Evolutionary conservation across 768 basidiomycete genomes (phyloP).

Genomic region (Kwoniella sp.): DNA sequence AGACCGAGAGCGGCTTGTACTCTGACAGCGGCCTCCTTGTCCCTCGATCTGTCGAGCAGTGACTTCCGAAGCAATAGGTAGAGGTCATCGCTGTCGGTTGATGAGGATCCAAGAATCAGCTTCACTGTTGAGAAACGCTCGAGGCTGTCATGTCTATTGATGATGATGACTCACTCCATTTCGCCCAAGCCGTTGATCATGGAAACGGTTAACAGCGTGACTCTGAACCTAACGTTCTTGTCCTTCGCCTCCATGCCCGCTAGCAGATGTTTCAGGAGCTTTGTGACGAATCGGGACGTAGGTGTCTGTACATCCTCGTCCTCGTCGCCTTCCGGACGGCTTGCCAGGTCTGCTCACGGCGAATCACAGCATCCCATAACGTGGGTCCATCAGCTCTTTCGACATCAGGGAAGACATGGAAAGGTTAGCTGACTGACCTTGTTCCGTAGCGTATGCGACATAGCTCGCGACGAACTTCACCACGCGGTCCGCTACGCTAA

Average conservation of each 20-base stretch:
- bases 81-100: conserved; percentile 68
- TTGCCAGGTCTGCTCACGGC: conserved; percentile 53
- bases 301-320: conserved; percentile 67
- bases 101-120: neutral
- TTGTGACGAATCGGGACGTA: conserved; percentile 68
- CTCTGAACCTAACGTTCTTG: conserved; percentile 80
- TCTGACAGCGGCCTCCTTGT: conserved; percentile 77
- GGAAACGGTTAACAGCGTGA: conserved; percentile 73
- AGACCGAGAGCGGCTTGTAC: conserved; percentile 79
- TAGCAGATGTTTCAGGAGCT: conserved; percentile 71
- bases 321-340: conserved; percentile 59
- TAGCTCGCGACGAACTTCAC: conserved; percentile 83
- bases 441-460: conserved; percentile 72
- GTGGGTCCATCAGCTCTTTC: neutral
- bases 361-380: too few species aligned
- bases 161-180: conserved; percentile 73
- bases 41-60: conserved; percentile 72
- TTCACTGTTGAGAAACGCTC: neutral
- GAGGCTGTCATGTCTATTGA: too few species aligned
- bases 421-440: conserved; percentile 62
- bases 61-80: conserved; percentile 66
- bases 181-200: conserved; percentile 79
- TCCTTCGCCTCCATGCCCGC: conserved; percentile 82
- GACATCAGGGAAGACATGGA: neutral
- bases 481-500: conserved; percentile 70